phyloP scores from a whole-genome alignment of 75 land plant genomes.

The Sequoia sempervirens region DNA sequence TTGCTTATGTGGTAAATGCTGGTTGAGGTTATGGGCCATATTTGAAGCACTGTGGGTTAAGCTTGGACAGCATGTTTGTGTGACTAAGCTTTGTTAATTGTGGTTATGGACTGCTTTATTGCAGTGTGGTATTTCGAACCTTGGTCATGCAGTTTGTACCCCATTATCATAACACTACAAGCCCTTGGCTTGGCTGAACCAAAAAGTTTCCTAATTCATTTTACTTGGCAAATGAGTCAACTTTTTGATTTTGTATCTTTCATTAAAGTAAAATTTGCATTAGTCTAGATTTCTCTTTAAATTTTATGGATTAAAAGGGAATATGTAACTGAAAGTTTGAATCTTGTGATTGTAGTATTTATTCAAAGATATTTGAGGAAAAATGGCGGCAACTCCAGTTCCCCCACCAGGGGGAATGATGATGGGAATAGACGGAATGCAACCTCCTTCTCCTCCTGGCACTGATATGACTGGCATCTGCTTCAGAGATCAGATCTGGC shows the following conservation, averaged over 20 bases:
- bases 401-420: conserved; percentile 10
- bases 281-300: neutral
- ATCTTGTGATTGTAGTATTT: neutral
- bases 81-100: neutral
- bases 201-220: neutral
- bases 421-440: conserved; percentile 17
- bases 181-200: neutral
- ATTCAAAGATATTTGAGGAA: neutral
- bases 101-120: neutral
- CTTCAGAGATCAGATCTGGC: conserved; percentile 96
- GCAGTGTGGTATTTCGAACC: neutral
- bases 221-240: neutral
- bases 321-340: neutral
- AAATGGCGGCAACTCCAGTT: conserved; percentile 38
- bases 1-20: neutral
- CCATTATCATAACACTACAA: neutral
- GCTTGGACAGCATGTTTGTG: neutral
- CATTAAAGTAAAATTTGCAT: neutral
- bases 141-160: neutral
- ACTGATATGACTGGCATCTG: conserved; percentile 99
- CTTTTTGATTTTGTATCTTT: neutral
- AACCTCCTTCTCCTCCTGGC: conserved; percentile 54
- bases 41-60: neutral
- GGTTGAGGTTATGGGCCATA: neutral
- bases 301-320: neutral